Evolutionary conservation across 768 basidiomycete species (phyloP).

Genomic region (Termitomyces sp.): DNA sequence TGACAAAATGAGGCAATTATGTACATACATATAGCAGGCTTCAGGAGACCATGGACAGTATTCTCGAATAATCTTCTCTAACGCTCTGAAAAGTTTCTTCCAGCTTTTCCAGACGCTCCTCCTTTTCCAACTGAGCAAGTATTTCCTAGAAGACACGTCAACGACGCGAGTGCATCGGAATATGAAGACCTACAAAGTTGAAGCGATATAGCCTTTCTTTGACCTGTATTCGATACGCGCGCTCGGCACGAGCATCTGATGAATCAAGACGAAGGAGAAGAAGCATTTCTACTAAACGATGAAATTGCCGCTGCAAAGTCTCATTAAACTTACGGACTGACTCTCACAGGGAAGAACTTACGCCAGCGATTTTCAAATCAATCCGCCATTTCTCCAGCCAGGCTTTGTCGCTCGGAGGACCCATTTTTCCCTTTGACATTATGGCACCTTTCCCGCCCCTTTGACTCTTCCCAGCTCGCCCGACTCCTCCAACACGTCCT

Average conservation of each 20-base stretch:
- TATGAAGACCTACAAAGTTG: constrained; percentile 69
- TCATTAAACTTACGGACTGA: neutral
- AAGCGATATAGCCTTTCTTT: constrained; percentile 94
- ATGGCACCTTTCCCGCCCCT: constrained; percentile 19
- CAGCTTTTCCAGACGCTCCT: constrained; percentile 83
- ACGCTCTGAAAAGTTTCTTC: constrained; percentile 92
- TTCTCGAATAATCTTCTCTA: constrained; percentile 76
- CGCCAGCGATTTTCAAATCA: constrained; percentile 86
- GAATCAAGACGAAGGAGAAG: constrained; percentile 68
- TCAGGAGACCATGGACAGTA: constrained; percentile 52
- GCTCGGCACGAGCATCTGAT: constrained; percentile 45
- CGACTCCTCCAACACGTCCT: constrained; percentile 42
- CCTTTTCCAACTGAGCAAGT: constrained; percentile 80
- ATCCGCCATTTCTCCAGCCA: constrained; percentile 81
- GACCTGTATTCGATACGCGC: constrained; percentile 81
- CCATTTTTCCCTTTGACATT: constrained; percentile 52
- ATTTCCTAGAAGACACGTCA: constrained; percentile 56
- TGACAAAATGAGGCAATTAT: neutral
- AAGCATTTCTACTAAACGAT: constrained; percentile 89
- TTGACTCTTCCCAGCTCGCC: constrained; percentile 37
- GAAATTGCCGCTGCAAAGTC: constrained; percentile 77
- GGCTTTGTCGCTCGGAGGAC: constrained; percentile 68
- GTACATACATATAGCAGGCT: neutral
- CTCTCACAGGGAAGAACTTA: constrained; percentile 28
- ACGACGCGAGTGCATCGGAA: neutral